phyloP scores from a whole-genome alignment of 345 rosid species.

The Populus euphratica region DNA sequence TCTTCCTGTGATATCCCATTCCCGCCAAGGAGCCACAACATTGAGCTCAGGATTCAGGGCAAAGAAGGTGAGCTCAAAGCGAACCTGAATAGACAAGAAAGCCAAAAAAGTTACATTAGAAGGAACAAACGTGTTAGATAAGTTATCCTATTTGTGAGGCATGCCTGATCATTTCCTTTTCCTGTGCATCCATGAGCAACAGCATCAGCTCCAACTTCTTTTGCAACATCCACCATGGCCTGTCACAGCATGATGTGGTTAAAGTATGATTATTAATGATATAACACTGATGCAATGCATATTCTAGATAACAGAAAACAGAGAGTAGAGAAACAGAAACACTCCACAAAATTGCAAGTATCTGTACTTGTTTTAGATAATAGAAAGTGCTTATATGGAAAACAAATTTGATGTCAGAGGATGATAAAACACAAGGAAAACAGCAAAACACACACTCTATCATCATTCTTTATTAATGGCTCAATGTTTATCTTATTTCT shows the following conservation, averaged over 20 bases:
- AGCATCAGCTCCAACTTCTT: conserved; percentile 96
- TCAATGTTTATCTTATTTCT: not conserved
- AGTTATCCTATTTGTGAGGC: conserved; percentile 4
- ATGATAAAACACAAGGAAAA: not conserved
- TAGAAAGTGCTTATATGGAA: not conserved
- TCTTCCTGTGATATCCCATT: conserved; percentile 92
- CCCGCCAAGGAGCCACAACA: conserved; percentile 98
- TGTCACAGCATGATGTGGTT: conserved; percentile 18
- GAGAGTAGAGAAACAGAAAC: not conserved
- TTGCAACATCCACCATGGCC: conserved; percentile 99
- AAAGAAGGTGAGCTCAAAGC: conserved; percentile 93
- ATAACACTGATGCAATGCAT: not conserved
- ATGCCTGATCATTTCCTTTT: conserved; percentile 98
- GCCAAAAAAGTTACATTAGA: not conserved
- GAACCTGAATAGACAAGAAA: conserved; percentile 50
- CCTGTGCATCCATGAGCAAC: conserved; percentile 98
- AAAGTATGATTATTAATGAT: not conserved
- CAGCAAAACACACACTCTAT: not conserved
- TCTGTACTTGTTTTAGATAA: not conserved
- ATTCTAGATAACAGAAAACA: not conserved
- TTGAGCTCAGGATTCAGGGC: conserved; percentile 82
- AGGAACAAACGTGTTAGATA: not conserved
- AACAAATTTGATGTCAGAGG: not conserved
- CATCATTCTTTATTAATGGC: not conserved
- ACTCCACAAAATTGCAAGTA: not conserved